Conservation (phyloP, 1,284 basidiomycete genomes). For the Cryptococcus wingfieldii region DNA sequence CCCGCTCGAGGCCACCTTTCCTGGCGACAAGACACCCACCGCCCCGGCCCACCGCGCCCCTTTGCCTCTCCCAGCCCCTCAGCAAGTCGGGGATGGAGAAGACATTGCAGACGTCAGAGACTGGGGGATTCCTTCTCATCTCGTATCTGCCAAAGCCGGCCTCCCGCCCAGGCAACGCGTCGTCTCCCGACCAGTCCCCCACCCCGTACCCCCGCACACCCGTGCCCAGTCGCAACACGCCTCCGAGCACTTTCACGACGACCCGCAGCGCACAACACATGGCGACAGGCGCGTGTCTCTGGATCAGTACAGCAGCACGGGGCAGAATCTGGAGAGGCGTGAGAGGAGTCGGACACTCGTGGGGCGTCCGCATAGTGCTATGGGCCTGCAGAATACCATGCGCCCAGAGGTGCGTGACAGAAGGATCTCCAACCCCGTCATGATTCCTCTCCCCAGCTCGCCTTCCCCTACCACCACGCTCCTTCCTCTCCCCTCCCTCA, state of each 20-base stretch:
- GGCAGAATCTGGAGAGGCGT: conserved; percentile 7
- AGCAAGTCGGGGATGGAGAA: not conserved
- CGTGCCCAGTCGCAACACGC: conserved; percentile 21
- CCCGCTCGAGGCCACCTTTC: conserved; percentile 1
- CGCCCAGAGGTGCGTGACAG: conserved; percentile 4
- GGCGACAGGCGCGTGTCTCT: not conserved
- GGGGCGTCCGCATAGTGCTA: conserved; percentile 10
- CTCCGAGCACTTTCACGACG: conserved; percentile 10
- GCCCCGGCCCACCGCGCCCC: too few species aligned
- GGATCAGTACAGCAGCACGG: conserved; percentile 8
- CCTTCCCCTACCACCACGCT: conserved; percentile 5
- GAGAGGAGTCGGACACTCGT: conserved; percentile 9
- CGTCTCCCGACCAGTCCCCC: conserved; percentile 6
- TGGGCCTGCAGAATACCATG: conserved; percentile 9
- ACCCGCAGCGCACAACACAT: not conserved
- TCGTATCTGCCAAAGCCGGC: conserved; percentile 9
- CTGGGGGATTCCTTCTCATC: conserved; percentile 27
- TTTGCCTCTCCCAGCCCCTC: too few species aligned
- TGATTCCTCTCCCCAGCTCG: conserved; percentile 27
- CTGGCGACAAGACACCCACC: not conserved
- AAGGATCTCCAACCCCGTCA: conserved; percentile 18
- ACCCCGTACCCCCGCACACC: conserved; percentile 8
- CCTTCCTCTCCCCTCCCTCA: conserved; percentile 1
- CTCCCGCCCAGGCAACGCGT: not conserved
- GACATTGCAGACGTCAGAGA: conserved; percentile 17